A percentile compares a stretch with the other conserved stretches of the same genome.
Evolutionary conservation across 805 yeast species (phyloP).

Genomic region (Metschnikowia picachoensis): DNA sequence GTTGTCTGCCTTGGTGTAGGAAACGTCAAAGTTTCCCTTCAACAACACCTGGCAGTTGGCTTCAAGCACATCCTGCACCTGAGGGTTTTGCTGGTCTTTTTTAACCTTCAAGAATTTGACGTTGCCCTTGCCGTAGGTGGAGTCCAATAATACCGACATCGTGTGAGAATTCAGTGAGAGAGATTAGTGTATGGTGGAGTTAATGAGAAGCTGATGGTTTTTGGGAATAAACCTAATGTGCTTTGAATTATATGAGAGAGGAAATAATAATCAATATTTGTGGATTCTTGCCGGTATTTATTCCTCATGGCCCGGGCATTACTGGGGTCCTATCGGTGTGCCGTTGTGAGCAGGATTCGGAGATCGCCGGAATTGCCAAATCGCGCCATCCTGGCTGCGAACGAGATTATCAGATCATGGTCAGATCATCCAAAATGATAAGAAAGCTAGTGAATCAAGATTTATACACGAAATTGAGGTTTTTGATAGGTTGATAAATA

Average conservation of each 20-base stretch:
- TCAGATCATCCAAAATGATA: too few relatives aligned
- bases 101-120: conserved; percentile 89
- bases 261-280: background rate
- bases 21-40: conserved; percentile 71
- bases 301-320: background rate
- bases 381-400: background rate
- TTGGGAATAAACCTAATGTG: background rate
- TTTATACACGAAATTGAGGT: too few relatives aligned
- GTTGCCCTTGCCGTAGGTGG: conserved; percentile 88
- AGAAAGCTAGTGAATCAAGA: too few relatives aligned
- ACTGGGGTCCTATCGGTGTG: background rate
- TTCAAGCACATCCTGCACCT: conserved; percentile 78
- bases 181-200: background rate
- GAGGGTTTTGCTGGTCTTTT: conserved; percentile 69
- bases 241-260: background rate
- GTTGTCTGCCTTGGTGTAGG: conserved; percentile 88
- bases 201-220: too few relatives aligned
- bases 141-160: conserved; percentile 24
- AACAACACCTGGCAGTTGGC: conserved; percentile 75
- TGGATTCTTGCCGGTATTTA: background rate
- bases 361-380: conserved; percentile 5
- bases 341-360: background rate
- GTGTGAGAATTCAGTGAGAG: too few relatives aligned
- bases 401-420: too few relatives aligned
- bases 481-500: too few relatives aligned